Base-by-base conservation (phyloP, 176 grass and related monocot species). In the Panicum miliaceum region DNA sequence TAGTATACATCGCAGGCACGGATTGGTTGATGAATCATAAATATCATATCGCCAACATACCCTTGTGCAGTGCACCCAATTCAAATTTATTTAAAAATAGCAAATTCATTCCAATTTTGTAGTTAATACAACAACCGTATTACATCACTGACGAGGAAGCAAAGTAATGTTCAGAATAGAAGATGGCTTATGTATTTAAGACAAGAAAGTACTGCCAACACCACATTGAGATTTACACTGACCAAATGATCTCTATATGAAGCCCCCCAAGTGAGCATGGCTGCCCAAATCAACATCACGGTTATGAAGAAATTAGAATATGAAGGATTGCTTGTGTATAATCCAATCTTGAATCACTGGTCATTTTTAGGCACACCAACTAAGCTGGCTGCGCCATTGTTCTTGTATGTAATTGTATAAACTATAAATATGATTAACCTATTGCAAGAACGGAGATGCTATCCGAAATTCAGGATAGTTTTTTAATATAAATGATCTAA, bases 141-240 rank as follows among this genome's bases (percentile, higher is more conserved):
- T 46, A 46, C 53, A 47, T 51, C 6, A 52, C 64, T 43, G 23
- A 71, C 14, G 22, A 61, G 32, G 57, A 13, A 75, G 7, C 11
- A 68, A 59, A 59, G 6, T 58, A 67, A 18, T 67, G 27, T 58
- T 37, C 34, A 43, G 5, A 32, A 82, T 2, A 14, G 35, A 64
- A 26, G 14, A 87, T 60, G 4, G 38, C 23, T 25, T 20, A 29
- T 29, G 12, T 54, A 1, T 16, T 29, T n/a, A 12, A 72, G 3
- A 63, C n/a, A 70, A 77, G 32, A 32, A 69, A 59, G 12, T 27
- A n/a, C 14, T 71, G 59, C 19, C 62, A 62, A 29, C 25, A 56
- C 32, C 36, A 84, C 20, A 79, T 3, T 84, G 41, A 15, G 79
- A 79, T 80, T 70, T 59, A 36, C 27, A 73, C 29, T 18, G 42